Conservation (phyloP, 305 asterid genomes). For the Euphrasia arctica region DNA sequence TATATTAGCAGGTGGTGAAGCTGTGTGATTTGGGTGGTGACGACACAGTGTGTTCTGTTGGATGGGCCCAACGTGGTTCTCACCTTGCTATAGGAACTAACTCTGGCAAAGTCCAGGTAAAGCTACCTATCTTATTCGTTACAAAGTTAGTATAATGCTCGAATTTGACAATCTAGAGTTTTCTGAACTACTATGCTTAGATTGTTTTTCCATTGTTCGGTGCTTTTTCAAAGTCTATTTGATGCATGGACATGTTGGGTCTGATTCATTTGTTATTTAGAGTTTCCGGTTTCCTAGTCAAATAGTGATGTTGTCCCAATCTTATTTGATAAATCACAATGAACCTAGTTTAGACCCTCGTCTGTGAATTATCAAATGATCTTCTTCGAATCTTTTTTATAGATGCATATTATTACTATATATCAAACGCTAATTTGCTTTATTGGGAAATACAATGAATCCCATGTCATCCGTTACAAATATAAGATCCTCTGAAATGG, state of each 20-base stretch:
- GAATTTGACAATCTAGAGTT: background rate
- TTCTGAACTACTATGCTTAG: background rate
- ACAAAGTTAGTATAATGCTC: background rate
- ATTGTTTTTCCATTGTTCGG: background rate
- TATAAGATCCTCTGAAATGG: background rate
- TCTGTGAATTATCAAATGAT: background rate
- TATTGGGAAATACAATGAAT: background rate
- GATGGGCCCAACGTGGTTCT: conserved; percentile 87
- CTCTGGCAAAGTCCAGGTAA: conserved; percentile 80
- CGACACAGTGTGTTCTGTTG: conserved; percentile 83
- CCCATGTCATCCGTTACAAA: conserved; percentile 1
- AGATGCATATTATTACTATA: background rate
- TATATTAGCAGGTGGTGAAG: conserved; percentile 64
- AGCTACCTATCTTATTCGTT: conserved; percentile 14
- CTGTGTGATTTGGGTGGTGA: conserved; percentile 81
- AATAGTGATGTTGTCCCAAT: background rate
- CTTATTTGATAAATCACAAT: background rate
- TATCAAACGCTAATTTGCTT: conserved; percentile 5
- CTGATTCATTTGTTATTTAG: conserved; percentile 2
- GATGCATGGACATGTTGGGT: too few species aligned
- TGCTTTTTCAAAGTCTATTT: too few species aligned
- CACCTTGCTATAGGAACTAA: conserved; percentile 93
- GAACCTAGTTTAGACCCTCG: background rate
- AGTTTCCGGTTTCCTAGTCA: background rate
- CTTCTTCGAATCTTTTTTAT: background rate